phyloP scores from a whole-genome alignment of 2,329 filamentous ascomycete species.

The Daldinia eschscholtzii region DNA sequence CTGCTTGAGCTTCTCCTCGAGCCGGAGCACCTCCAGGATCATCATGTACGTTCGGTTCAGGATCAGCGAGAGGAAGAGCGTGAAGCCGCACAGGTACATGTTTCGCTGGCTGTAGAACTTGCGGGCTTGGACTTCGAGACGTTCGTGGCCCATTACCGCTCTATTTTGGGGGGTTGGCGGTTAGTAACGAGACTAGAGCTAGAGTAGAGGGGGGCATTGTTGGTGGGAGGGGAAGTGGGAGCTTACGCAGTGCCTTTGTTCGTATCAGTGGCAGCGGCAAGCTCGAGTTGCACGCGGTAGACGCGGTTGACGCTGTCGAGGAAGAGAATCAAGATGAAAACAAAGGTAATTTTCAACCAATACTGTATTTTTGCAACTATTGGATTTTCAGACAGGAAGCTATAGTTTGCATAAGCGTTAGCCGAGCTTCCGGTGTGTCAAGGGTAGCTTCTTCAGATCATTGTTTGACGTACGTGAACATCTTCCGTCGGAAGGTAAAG shows the following conservation, averaged over 20 bases:
- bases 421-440: not conserved
- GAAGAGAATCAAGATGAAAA: constrained; percentile 98
- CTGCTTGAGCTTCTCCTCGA: constrained; percentile 91
- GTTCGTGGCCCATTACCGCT: constrained; percentile 88
- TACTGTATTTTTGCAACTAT: constrained; percentile 93
- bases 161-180: constrained; percentile 31
- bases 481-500: constrained; percentile 84
- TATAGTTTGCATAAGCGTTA: constrained; percentile 51
- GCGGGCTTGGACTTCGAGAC: constrained; percentile 97
- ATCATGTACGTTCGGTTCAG: constrained; percentile 99
- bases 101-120: constrained; percentile 99
- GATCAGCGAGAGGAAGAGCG: constrained; percentile 97
- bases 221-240: constrained; percentile 2
- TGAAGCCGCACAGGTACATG: constrained; percentile 99
- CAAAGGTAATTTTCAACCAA: constrained; percentile 98
- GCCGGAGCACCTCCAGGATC: constrained; percentile 90
- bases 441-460: not conserved
- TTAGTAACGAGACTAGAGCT: constrained; percentile 16
- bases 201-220: constrained; percentile 17
- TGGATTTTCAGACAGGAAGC: constrained; percentile 92
- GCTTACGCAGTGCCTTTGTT: constrained; percentile 61
- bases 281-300: constrained; percentile 94
- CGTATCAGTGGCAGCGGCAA: constrained; percentile 78
- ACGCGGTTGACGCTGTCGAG: constrained; percentile 96
- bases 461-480: constrained; percentile 73